Base-by-base conservation (phyloP, 2,329 filamentous ascomycete genomes). In the Fusarium fracticaudum region DNA sequence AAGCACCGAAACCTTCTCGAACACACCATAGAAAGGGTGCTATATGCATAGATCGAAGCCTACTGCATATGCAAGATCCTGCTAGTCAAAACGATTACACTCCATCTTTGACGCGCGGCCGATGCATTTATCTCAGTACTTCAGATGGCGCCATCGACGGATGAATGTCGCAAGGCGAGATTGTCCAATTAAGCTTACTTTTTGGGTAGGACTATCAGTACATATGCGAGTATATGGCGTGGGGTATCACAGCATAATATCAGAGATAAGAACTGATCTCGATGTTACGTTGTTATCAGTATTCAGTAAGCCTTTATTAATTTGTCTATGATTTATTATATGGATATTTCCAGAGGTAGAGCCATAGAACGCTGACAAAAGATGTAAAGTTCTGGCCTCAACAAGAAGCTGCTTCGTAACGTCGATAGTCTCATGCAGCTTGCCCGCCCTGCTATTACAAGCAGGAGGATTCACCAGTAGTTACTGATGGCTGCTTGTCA, bases 61-160 rank as follows among this genome's bases (percentile, higher is more conserved):
- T 35, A 24, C 48, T 44, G 47, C 66, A 70, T 54, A 70, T 70
- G 67, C 51, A 5, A 70, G 67, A 71, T 70, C 15, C 17, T 65
- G 37, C 66, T 35, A n/a, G 20, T 41, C 38, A 59, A 10, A 29
- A 5, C 38, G n/a, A 15, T 8, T 48, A 22, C 60, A 55, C 66
- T 44, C 50, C 53, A 14, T 15, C 22, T 6, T 50, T n/a, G 66
- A 64, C 67, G 60, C 47, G n/a, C 53, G 53, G 40, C 35, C 37
- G 8, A 40, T 47, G 53, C 60, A 41, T 38, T 37, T 35, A 26
- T n/a, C 13, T 24, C 20, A 29, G 5, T 31, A 35, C 10, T 29
- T 29, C 20, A 22, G 37, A 65, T 70, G 41, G 60, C 60, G 67
- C 47, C 60, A 70, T 66, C 11, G 38, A 9, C 12, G 17, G 14